Evolutionary conservation across 176 grass and related monocot species (phyloP), one percentile per base, ranked within the genome.

Genomic region (Ampelocalamus luodianensis): DNA sequence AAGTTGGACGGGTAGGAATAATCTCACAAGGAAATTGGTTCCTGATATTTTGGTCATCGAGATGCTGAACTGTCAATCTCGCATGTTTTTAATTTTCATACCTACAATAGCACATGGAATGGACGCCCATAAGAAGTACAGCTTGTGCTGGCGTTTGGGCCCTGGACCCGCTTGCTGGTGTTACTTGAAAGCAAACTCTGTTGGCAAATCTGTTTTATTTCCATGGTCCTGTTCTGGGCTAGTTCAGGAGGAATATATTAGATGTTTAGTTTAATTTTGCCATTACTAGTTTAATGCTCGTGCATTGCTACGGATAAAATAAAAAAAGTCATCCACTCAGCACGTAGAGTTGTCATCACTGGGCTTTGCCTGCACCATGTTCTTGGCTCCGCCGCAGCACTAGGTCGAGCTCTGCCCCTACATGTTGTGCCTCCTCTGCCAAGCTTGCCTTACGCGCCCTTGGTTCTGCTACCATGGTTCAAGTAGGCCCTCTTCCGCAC

Each of bases 161-260:
- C 11, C 36, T 77, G 72, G 83, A 51, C 68, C 76, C 10, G 9
- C 76, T 71, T 12, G 24, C 27, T 85, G 65, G 54, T 48, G 32
- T 77, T 85, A 51, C 59, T 89, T 74, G 58, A 10, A 75, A 80
- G 69, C 50, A 40, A 68, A 61, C 51, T 61, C 68, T 75, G 39
- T 37, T 18, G 48, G 32, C 50, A 32, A 50, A 74, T 45, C 42
- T 77, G 23, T 83, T 71, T 49, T 72, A 22, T 72, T 22, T 23
- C 5, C 29, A 70, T 64, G 8, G 44, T 65, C 44, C 37, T 71
- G 54, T 61, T 40, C 10, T 69, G n/a, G 46, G 55, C 16, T 63
- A 67, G 26, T 69, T 55, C 6, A 60, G 14, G 59, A 55, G 27
- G 4, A 40, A 61, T 68, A 51, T 5, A 48, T 7, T 55, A 27